Evolutionary conservation across 2,329 filamentous ascomycete species (phyloP).

Genomic region (Biscogniauxia marginata): DNA sequence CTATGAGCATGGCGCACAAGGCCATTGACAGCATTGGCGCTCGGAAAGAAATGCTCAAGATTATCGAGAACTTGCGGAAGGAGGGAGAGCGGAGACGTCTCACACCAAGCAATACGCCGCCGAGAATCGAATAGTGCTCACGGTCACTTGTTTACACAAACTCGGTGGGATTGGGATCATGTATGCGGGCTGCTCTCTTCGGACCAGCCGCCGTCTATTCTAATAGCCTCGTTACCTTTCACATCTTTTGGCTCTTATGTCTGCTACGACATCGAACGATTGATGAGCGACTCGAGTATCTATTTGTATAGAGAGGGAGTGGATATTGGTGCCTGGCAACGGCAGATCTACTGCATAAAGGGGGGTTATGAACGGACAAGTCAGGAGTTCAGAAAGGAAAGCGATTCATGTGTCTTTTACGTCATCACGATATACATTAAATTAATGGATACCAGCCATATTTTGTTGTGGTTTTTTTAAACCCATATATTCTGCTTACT

Average conservation of each 20-base stretch:
- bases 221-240: background rate
- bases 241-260: background rate
- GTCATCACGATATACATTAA: background rate
- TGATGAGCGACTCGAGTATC: background rate
- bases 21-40: slow-evolving; percentile 77
- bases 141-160: background rate
- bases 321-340: background rate
- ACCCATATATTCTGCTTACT: background rate
- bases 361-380: background rate
- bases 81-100: slow-evolving; percentile 75
- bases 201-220: background rate
- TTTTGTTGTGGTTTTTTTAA: background rate
- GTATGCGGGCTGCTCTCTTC: background rate
- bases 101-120: slow-evolving; percentile 40
- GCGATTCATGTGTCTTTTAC: slow-evolving; percentile 1
- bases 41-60: slow-evolving; percentile 85
- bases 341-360: background rate
- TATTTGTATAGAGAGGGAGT: background rate
- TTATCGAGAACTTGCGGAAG: slow-evolving; percentile 82
- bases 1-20: slow-evolving; percentile 88
- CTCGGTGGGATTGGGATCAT: background rate
- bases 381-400: slow-evolving; percentile 3
- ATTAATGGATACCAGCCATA: background rate
- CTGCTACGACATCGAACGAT: background rate
- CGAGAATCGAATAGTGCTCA: slow-evolving; percentile 42